phyloP scores from a whole-genome alignment of 305 asterid species.

The Solanum aculeatissimum region DNA sequence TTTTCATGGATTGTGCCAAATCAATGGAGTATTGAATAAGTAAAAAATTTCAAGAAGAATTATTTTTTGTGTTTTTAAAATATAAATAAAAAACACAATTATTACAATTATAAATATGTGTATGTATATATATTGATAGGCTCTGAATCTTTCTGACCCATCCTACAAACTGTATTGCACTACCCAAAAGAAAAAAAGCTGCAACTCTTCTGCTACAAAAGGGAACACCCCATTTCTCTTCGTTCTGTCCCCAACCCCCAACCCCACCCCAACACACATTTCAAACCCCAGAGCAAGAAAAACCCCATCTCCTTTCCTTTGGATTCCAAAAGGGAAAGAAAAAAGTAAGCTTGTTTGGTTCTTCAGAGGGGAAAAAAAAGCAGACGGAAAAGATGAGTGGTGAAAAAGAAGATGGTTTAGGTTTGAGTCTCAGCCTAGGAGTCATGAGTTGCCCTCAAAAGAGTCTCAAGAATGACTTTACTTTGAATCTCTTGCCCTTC shows the following conservation, averaged over 20 bases:
- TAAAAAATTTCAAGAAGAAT: no score
- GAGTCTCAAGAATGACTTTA: background rate
- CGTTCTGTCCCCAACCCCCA: background rate
- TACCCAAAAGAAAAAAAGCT: background rate
- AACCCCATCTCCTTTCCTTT: background rate
- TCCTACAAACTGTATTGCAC: slow-evolving; percentile 1
- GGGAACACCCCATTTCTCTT: background rate
- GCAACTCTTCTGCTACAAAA: slow-evolving; percentile 1
- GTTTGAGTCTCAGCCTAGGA: slow-evolving; percentile 1
- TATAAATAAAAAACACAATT: no score
- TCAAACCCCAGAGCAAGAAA: background rate
- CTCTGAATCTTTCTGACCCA: background rate
- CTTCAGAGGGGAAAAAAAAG: no score
- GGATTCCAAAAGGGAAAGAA: background rate
- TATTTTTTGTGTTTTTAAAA: no score
- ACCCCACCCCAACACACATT: background rate
- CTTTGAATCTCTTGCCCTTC: background rate
- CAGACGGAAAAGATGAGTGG: background rate
- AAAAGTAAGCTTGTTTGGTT: background rate
- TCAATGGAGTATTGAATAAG: no score
- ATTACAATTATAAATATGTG: background rate
- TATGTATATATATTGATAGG: background rate
- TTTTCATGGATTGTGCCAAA: no score
- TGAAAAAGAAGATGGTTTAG: slow-evolving; percentile 1
- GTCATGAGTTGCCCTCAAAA: background rate